phyloP scores from a whole-genome alignment of 2,329 filamentous ascomycete genomes.

The Colletotrichum liaoningense region DNA sequence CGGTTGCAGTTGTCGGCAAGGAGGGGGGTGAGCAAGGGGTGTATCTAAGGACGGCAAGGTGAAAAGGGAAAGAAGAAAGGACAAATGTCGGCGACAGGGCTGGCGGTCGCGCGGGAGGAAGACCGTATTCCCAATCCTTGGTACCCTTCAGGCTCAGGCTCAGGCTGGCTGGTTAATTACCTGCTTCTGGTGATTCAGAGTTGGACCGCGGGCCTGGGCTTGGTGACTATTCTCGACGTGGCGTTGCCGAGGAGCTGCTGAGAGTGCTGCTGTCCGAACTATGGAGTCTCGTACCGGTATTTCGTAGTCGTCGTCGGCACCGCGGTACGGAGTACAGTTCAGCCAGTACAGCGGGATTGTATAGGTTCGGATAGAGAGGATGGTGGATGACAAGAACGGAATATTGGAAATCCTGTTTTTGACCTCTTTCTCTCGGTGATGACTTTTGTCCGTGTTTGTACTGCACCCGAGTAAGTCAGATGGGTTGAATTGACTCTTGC shows the following conservation, averaged over 20 bases:
- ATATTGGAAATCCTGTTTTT: conserved; percentile 22
- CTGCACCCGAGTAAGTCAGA: background rate
- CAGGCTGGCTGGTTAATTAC: background rate
- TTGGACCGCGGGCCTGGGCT: background rate
- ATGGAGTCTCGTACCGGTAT: background rate
- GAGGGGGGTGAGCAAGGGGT: conserved; percentile 7
- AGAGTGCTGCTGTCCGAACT: background rate
- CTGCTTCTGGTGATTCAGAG: background rate
- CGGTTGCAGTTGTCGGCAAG: conserved; percentile 9
- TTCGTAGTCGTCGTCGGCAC: background rate
- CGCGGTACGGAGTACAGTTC: background rate
- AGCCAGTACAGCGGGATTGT: background rate
- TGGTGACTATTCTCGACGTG: conserved; percentile 31
- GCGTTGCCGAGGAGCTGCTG: conserved; percentile 27
- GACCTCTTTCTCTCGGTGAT: conserved; percentile 9
- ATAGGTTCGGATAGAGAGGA: background rate
- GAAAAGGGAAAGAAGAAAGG: background rate
- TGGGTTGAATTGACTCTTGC: background rate
- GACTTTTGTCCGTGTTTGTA: background rate
- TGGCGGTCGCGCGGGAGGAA: conserved; percentile 19
- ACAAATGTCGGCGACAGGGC: conserved; percentile 19
- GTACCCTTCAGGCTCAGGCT: background rate
- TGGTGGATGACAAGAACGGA: background rate
- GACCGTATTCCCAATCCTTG: conserved; percentile 25
- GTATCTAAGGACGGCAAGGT: background rate